Evolutionary conservation across 2,329 filamentous ascomycete genomes (phyloP).

Genomic region (Colletotrichum cordylinicola): DNA sequence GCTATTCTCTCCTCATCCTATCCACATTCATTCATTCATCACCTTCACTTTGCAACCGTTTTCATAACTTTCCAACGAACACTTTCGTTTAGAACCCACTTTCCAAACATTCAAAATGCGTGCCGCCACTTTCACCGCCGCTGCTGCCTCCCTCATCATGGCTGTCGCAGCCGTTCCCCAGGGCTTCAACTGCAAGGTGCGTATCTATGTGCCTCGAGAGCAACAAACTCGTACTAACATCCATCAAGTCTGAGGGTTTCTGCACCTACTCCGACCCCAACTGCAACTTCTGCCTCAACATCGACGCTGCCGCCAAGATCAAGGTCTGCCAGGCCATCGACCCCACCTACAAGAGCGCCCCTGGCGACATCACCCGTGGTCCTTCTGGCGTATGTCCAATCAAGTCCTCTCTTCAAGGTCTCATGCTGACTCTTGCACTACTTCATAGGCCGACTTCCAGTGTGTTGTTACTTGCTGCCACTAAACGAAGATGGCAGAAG

Average conservation of each 20-base stretch:
- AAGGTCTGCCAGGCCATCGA: background rate
- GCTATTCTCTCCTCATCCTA: background rate
- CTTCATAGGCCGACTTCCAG: background rate
- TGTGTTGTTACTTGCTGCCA: slow-evolving; percentile 1
- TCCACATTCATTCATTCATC: background rate
- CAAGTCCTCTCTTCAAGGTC: background rate
- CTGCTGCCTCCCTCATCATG: background rate
- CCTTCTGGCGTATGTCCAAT: background rate
- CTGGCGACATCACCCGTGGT: background rate
- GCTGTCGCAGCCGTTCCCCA: background rate
- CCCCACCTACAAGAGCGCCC: background rate
- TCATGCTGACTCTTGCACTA: background rate
- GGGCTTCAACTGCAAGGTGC: background rate
- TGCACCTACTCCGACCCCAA: background rate
- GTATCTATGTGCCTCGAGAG: background rate
- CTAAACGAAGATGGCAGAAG: background rate
- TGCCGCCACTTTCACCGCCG: background rate
- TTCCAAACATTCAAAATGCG: background rate
- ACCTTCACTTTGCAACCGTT: background rate
- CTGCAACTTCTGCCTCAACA: slow-evolving; percentile 2
- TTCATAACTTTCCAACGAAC: background rate
- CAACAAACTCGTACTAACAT: background rate
- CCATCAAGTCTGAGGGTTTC: background rate
- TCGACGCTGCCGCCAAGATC: background rate
- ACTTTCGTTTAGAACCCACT: background rate